phyloP scores from a whole-genome alignment of 2,329 filamentous ascomycete genomes.

The Cadophora gregata region DNA sequence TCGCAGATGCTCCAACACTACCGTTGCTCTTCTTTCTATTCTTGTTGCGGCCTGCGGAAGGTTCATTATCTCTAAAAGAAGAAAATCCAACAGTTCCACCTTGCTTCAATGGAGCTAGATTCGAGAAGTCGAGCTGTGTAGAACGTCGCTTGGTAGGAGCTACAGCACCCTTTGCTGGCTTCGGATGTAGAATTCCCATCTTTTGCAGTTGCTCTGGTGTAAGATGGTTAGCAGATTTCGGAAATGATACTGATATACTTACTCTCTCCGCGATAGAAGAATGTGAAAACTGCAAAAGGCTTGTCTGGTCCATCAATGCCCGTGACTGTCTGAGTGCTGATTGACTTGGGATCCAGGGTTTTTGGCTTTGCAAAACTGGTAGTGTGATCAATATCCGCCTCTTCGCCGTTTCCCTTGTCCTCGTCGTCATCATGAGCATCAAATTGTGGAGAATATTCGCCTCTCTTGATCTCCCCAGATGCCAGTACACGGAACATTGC shows the following conservation, averaged over 20 bases:
- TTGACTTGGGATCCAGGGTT: conserved; percentile 92
- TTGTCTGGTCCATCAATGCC: conserved; percentile 95
- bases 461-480: conserved; percentile 95
- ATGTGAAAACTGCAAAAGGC: conserved; percentile 96
- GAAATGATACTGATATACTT: conserved; percentile 51
- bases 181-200: conserved; percentile 85
- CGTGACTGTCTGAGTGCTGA: conserved; percentile 98
- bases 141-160: conserved; percentile 78
- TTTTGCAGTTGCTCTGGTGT: conserved; percentile 88
- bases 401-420: conserved; percentile 59
- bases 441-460: conserved; percentile 97
- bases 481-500: conserved; percentile 94
- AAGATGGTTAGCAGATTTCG: conserved; percentile 28
- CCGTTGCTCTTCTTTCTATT: conserved; percentile 68
- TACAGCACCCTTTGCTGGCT: conserved; percentile 66
- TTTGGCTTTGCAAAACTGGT: conserved; percentile 98
- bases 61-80: conserved; percentile 77
- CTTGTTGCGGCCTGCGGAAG: conserved; percentile 63
- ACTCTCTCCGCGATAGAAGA: conserved; percentile 96
- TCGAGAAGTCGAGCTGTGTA: conserved; percentile 83
- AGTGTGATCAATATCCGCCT: conserved; percentile 91
- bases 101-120: conserved; percentile 81
- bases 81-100: conserved; percentile 91
- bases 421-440: conserved; percentile 96
- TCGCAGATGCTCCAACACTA: conserved; percentile 55